Conservation (phyloP, 768 basidiomycete genomes). For the Sporobolomyces pararoseus region DNA sequence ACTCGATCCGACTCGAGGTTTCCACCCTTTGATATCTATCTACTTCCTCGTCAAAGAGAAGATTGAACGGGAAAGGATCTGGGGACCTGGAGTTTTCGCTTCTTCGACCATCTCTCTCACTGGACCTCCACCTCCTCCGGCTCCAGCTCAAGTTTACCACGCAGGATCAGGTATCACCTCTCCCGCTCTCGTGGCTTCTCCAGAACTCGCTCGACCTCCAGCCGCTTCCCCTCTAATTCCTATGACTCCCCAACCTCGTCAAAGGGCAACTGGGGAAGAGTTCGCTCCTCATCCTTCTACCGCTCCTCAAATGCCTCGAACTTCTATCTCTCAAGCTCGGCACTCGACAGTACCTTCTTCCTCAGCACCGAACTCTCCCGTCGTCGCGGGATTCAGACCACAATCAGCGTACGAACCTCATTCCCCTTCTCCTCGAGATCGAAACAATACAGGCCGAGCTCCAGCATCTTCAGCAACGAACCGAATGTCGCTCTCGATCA, state of each 20-base stretch:
- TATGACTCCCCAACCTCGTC: conserved; percentile 40
- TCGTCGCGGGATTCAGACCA: neutral
- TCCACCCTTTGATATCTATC: conserved; percentile 91
- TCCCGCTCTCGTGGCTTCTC: neutral
- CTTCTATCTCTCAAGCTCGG: neutral
- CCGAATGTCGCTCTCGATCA: conserved; percentile 27
- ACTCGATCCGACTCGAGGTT: conserved; percentile 81
- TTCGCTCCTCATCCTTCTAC: conserved; percentile 26
- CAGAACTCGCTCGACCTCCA: conserved; percentile 11
- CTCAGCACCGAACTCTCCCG: conserved; percentile 2
- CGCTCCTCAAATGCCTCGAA: conserved; percentile 5
- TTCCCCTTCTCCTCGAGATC: conserved; percentile 29
- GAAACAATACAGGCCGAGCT: too few relatives aligned
- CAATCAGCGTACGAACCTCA: conserved; percentile 23
- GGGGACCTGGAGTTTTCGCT: conserved; percentile 90
- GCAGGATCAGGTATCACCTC: conserved; percentile 19
- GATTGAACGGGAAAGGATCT: conserved; percentile 86
- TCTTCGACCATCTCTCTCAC: conserved; percentile 67
- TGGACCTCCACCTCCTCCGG: conserved; percentile 43
- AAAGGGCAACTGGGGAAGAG: conserved; percentile 37
- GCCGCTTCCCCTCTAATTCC: conserved; percentile 23
- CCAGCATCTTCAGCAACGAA: conserved; percentile 12
- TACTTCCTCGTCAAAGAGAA: conserved; percentile 96
- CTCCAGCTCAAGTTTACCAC: conserved; percentile 41
- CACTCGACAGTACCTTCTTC: neutral